Conservation (phyloP, 495 filamentous ascomycete genomes). For the Cercophora scortea region DNA sequence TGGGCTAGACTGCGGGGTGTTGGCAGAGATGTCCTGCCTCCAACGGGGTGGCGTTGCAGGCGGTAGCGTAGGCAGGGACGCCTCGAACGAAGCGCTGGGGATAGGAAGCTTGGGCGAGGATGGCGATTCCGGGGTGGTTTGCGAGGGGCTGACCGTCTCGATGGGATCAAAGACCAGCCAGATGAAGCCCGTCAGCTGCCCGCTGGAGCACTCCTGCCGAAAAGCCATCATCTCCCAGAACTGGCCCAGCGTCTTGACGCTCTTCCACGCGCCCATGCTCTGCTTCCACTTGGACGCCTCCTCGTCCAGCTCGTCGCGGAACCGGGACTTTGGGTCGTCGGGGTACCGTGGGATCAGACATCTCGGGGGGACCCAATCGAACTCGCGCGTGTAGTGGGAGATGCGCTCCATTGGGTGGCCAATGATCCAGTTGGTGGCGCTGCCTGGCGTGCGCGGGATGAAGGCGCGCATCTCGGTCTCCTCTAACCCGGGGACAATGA, state of each 20-base stretch:
- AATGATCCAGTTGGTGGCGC: slow-evolving; percentile 41
- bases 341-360: slow-evolving; percentile 87
- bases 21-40: slow-evolving; percentile 7
- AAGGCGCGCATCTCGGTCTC: slow-evolving; percentile 63
- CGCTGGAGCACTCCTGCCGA: slow-evolving; percentile 89
- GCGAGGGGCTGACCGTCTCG: not conserved
- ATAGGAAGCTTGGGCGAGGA: slow-evolving; percentile 2
- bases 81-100: slow-evolving; percentile 18
- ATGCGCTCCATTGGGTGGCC: slow-evolving; percentile 50
- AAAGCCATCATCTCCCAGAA: slow-evolving; percentile 99
- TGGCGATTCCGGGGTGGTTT: not conserved
- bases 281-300: slow-evolving; percentile 37
- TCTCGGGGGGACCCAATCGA: slow-evolving; percentile 57
- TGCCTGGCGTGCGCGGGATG: slow-evolving; percentile 33
- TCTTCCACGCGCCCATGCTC: slow-evolving; percentile 65
- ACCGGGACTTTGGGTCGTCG: slow-evolving; percentile 93
- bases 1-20: slow-evolving; percentile 16
- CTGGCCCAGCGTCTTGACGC: slow-evolving; percentile 70
- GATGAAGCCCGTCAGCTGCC: slow-evolving; percentile 83
- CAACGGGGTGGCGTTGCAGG: slow-evolving; percentile 28
- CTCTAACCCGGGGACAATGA: slow-evolving; percentile 83
- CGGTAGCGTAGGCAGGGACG: slow-evolving; percentile 8
- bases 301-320: slow-evolving; percentile 80
- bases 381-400: slow-evolving; percentile 58
- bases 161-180: slow-evolving; percentile 74